Base-by-base conservation (phyloP, 2,329 filamentous ascomycete genomes). In the Camillea tinctor region DNA sequence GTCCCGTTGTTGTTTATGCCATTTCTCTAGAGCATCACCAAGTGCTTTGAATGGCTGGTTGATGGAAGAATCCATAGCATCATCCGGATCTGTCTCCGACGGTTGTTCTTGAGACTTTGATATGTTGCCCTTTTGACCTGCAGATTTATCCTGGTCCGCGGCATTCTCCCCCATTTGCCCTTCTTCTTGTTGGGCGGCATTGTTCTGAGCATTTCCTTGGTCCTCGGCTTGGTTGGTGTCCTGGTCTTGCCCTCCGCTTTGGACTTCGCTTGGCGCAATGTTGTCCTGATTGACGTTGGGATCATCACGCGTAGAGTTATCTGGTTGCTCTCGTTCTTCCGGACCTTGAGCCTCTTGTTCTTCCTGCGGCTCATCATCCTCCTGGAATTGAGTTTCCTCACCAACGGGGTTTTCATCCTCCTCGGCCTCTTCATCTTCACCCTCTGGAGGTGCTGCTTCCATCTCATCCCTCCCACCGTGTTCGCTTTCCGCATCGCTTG, bases 21-120 rank as follows among this genome's bases (percentile, higher is more conserved):
- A 99, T 68, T 89, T 87, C 74, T 98, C 93, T 30, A 99, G 81
- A 5, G 92, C 90, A 77, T 99, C 93, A 21, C 95, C 95, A 26
- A 99, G 85, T 71, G 97, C 96, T 78, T 95, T 95, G 82, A 97
- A 97, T 1, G 93, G 91, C 66, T 95, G 87, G 52, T 82, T 77
- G 50, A 78, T 73, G 11, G 76, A 71, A 30, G 79, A 76, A 56
- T 84, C 79, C 48, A 76, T 72, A 24, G 64, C 62, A 60, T 72
- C 71, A 2, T 77, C 74, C 40, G 77, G 73, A n/a, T 82, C 78
- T n/a, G 77, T 73, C 4, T 78, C 74, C n/a, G 69, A 68, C 48
- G 74, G 70, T 26, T 76, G 71, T 21, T 84, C 79, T 57, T 82
- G 79, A 11, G 78, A 75, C 48, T 77, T 76, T 1, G 83, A 81